Conservation (phyloP, 352 stramenopile species). For the Globisporangium canariense region DNA sequence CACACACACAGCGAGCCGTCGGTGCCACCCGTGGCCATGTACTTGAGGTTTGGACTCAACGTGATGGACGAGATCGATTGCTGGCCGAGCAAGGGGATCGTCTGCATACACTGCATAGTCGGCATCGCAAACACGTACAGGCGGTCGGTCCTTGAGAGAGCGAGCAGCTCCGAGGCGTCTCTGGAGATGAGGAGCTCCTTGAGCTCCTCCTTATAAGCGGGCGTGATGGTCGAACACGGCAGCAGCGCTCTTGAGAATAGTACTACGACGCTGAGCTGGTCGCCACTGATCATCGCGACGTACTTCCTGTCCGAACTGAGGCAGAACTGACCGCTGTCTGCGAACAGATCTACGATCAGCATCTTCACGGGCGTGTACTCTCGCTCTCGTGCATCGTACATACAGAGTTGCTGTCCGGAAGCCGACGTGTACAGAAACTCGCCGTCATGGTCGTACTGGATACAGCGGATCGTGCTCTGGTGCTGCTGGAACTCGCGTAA, state of each 20-base stretch:
- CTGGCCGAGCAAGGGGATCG: constrained; percentile 52
- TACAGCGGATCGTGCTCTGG: constrained; percentile 52
- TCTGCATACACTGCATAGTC: constrained; percentile 33
- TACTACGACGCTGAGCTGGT: constrained; percentile 32
- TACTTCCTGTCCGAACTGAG: constrained; percentile 41
- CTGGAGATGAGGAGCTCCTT: constrained; percentile 48
- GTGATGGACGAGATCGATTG: constrained; percentile 44
- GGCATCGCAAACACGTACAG: constrained; percentile 53
- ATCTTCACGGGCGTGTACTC: constrained; percentile 67
- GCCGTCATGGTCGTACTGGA: constrained; percentile 46
- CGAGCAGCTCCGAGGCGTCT: constrained; percentile 44
- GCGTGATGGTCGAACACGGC: constrained; percentile 32
- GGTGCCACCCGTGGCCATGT: constrained; percentile 51
- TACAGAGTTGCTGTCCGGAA: constrained; percentile 56
- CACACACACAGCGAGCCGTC: constrained; percentile 64
- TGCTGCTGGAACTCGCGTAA: constrained; percentile 87
- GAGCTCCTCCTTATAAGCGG: constrained; percentile 22
- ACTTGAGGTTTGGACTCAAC: constrained; percentile 57
- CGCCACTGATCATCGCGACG: constrained; percentile 29
- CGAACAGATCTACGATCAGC: constrained; percentile 48
- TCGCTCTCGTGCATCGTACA: constrained; percentile 47
- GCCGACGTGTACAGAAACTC: constrained; percentile 51
- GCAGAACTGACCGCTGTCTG: constrained; percentile 26
- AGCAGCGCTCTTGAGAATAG: constrained; percentile 36
- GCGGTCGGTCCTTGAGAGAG: constrained; percentile 45